phyloP scores from a whole-genome alignment of 2,329 filamentous ascomycete genomes.

The Uncinocarpus reesii region DNA sequence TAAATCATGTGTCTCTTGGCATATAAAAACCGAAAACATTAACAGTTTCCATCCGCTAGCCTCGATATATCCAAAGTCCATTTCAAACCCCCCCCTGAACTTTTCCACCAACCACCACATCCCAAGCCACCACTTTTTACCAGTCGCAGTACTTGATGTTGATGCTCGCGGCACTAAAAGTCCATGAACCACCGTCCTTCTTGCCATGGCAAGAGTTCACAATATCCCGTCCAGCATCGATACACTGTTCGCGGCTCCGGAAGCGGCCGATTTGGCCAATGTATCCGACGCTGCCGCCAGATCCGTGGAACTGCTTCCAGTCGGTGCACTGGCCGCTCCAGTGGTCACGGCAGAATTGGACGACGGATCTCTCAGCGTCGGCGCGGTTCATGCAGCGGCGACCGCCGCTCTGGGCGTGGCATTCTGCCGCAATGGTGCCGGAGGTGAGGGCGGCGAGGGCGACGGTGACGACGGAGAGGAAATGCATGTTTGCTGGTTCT shows the following conservation, averaged over 20 bases:
- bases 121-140: background rate
- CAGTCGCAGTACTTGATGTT: slow-evolving; percentile 10
- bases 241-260: slow-evolving; percentile 2
- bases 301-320: slow-evolving; percentile 2
- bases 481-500: background rate
- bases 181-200: slow-evolving; percentile 6
- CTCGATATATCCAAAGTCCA: too few relatives aligned
- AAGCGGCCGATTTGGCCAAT: slow-evolving; percentile 7
- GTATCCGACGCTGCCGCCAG: slow-evolving; percentile 3
- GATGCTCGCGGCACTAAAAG: background rate
- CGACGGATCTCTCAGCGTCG: background rate
- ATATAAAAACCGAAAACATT: too few relatives aligned
- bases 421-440: slow-evolving; percentile 7
- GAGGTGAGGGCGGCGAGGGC: slow-evolving; percentile 3
- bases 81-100: background rate
- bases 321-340: slow-evolving; percentile 1
- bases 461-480: slow-evolving; percentile 5
- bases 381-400: slow-evolving; percentile 1
- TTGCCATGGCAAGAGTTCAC: slow-evolving; percentile 1
- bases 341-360: background rate
- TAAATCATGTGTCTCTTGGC: background rate
- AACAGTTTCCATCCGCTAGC: too few relatives aligned
- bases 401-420: slow-evolving; percentile 1
- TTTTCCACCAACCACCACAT: background rate
- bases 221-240: slow-evolving; percentile 3